Base-by-base conservation (phyloP, 192 early-diverging fungal species). In the Coemansia guatemalensis region DNA sequence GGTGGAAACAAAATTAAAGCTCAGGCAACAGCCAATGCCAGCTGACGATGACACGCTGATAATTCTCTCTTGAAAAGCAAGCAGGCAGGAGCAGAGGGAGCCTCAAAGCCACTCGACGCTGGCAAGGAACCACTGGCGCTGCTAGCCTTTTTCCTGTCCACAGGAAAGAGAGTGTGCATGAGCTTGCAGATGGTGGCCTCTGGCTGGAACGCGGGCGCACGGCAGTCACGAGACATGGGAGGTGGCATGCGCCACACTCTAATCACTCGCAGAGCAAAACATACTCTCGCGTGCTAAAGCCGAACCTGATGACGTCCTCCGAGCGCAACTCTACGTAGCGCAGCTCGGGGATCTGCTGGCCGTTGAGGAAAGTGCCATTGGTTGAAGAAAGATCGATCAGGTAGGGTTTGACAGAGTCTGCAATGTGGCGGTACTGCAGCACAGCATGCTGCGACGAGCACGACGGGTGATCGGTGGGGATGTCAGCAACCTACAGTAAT, bases 391-490 rank as follows among this genome's bases (percentile, higher is more conserved):
- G 81, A 64, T 99, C 96, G 32, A 99, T 95, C 26, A 99, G 77
- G 61, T 95, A 99, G 20, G 94, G 94, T 56, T 62, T 74, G 30
- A 66, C 53, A 12, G 55, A 27, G 44, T 53, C 71, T 12, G 68
- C 77, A 5, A 90, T 70, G 51, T 86, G 88, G 49, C 94, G 87
- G 72, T 84, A 96, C 70, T 98, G 96, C 29, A 98, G 67, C 1
- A 91, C 96, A 3, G 95, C 93, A 65, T 98, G 96, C 74, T 98
- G 96, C 60, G 89, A 91, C 5, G 93, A 95, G 67, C 92, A 94
- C 5, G 93, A 95, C 17, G 93, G 95, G 61, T 98, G 96, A 76
- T 98, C 96, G 4, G 92, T 85, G 1, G 96, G 95, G 32, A 98
- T 88, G 80, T 98, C 96, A 3, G 89, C 92, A 25, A 98, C 77